phyloP scores from a whole-genome alignment of 1,284 basidiomycete species.

The Apiotrichum gamsii region DNA sequence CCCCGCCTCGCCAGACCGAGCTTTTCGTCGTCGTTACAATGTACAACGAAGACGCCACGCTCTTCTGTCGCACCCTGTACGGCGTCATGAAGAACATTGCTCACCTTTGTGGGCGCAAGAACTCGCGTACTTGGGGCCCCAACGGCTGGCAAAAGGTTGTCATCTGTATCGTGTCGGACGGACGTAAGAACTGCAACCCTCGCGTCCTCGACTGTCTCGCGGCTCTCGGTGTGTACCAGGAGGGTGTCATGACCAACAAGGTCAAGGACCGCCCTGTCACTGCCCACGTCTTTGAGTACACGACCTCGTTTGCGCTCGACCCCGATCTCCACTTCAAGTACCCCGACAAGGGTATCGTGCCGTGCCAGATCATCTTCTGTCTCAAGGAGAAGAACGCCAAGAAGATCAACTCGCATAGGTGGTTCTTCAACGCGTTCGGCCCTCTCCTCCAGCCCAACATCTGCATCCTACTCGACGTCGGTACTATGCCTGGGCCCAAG shows the following conservation, averaged over 20 bases:
- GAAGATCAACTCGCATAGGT: slow-evolving; percentile 92
- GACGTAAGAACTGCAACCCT: slow-evolving; percentile 84
- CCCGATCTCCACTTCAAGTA: slow-evolving; percentile 86
- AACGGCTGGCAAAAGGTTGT: slow-evolving; percentile 98
- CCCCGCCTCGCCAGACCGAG: slow-evolving; percentile 68
- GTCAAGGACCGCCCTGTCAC: slow-evolving; percentile 83
- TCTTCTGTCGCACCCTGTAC: slow-evolving; percentile 90
- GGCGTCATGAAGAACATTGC: slow-evolving; percentile 90
- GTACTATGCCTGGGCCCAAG: slow-evolving; percentile 76
- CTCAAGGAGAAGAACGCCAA: slow-evolving; percentile 82
- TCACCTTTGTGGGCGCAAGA: slow-evolving; percentile 86
- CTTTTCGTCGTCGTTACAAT: slow-evolving; percentile 93
- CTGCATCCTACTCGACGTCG: slow-evolving; percentile 69
- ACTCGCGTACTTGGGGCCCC: slow-evolving; percentile 90
- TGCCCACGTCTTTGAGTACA: slow-evolving; percentile 88
- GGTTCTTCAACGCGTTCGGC: slow-evolving; percentile 89
- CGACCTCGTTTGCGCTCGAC: slow-evolving; percentile 82
- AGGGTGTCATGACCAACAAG: slow-evolving; percentile 76
- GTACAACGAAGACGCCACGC: slow-evolving; percentile 91
- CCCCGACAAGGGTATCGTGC: slow-evolving; percentile 85
- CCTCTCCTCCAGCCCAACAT: slow-evolving; percentile 55
- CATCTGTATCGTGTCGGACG: slow-evolving; percentile 92
- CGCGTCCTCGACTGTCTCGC: slow-evolving; percentile 80
- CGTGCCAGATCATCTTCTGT: slow-evolving; percentile 79
- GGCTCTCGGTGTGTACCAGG: slow-evolving; percentile 55